Conservation (phyloP, 352 stramenopile species). For the Pythium phragmiticola region DNA sequence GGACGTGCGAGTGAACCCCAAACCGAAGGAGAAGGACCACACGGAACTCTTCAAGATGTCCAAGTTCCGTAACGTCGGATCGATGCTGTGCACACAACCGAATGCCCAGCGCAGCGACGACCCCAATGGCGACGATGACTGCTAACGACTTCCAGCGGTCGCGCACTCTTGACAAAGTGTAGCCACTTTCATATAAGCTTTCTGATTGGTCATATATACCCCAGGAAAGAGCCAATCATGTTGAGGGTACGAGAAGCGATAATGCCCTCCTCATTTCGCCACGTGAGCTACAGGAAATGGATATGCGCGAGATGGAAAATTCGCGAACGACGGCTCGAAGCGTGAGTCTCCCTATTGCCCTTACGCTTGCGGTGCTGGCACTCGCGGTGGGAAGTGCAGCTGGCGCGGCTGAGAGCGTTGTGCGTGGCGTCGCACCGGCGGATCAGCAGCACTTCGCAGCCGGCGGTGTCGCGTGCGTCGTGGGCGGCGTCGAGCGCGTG, state of each 20-base stretch:
- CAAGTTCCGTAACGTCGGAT: conserved; percentile 82
- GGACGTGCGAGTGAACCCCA: conserved; percentile 54
- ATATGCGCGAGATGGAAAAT: conserved; percentile 1
- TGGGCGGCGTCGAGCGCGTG: conserved; percentile 34
- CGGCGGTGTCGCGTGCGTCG: conserved; percentile 17
- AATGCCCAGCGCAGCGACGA: conserved; percentile 17
- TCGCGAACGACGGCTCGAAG: conserved; percentile 5
- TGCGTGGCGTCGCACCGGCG: conserved; percentile 43
- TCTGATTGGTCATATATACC: conserved; percentile 10
- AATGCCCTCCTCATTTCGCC: conserved; percentile 5
- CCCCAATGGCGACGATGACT: conserved; percentile 17
- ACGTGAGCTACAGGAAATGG: conserved; percentile 13
- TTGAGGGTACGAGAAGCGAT: neutral
- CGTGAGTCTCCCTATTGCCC: neutral
- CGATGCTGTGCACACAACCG: conserved; percentile 66
- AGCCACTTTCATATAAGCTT: conserved; percentile 2
- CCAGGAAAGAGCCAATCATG: conserved; percentile 18
- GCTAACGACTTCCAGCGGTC: neutral
- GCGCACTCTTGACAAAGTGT: neutral
- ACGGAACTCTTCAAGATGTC: conserved; percentile 82
- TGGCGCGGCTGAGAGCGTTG: neutral
- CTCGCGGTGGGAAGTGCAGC: neutral
- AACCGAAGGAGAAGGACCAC: conserved; percentile 28
- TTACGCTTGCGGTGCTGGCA: neutral
- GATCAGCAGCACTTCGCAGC: conserved; percentile 31